Base-by-base conservation (phyloP, 176 grass and related monocot species). In the Puya raimondii region DNA sequence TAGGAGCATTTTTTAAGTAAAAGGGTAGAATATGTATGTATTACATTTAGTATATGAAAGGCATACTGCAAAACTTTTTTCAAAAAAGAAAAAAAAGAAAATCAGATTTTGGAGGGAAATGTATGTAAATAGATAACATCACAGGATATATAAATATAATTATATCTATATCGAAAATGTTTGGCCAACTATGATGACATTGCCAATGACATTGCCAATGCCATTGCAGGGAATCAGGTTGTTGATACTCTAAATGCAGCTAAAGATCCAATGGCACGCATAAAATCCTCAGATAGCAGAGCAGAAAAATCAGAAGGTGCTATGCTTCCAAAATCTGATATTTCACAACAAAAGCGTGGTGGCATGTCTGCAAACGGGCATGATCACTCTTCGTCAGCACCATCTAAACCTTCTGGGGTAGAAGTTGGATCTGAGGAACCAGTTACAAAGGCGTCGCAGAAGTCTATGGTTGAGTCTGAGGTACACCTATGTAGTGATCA, bases 271-370 rank as follows among this genome's bases (percentile, higher is more conserved):
- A 68, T 26, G 11, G 18, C 74, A 26, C 85, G 73, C 64, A 58
- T 78, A 64, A 99, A 93, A 73, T 93, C 90, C 48, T 72, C 79
- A 67, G 91, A 96, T 53, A 56, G 67, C 75, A 96, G 70, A 80
- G 80, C 81, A 47, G 95, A 99, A 81, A 83, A 75, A 78, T 86
- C 82, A 70, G 91, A 94, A 83, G 83, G 70, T 72, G 68, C 58
- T 53, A 72, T 56, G 27, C 0, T 68, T 69, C 16, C 49, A 33
- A 92, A 83, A 83, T 49, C 80, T 67, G 89, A 92, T 64, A 63
- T 47, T 9, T 11, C 71, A 72, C 85, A 75, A 47, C 80, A 80
- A 64, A 92, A 88, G 70, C 88, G 79, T 74, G 83, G 67, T 85
- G 53, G 29, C 10, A 58, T 76, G 13, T 18, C 84, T 77, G 66